Evolutionary conservation across 2,329 filamentous ascomycete species (phyloP), one percentile per base, ranked within the genome.

Genomic region (Diaporthe sp.): DNA sequence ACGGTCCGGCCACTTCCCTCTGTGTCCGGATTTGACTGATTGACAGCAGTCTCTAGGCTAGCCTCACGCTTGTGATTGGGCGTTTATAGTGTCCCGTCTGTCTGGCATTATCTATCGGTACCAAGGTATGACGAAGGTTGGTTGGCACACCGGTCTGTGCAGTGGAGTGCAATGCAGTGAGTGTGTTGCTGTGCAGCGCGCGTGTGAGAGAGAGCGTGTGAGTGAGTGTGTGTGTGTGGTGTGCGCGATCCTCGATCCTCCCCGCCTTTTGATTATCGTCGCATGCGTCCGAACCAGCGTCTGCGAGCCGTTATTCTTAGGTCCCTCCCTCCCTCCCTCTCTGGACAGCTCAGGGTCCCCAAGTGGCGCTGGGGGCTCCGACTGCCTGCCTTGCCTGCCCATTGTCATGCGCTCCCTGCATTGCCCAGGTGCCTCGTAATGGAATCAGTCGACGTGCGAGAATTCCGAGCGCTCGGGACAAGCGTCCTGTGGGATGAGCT

Each of bases 31-130:
- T 39, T 46, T 46, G 19, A 22, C 17, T 17, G 15, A 31, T 31
- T 46, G 62, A 53, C 62, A 68, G 44, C 44, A 31, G 13, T 19
- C 7, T 17, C 62, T 39, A 68, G n/a, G 46, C 31, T 34, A 13
- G 46, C 28, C 39, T 68, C 46, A 15, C 31, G 46, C 46, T 34
- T 15, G 31, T 53, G 65, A 68, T 68, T 68, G 65, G 65, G 46
- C 49, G 12, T 28, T 13, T 2, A 4, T 17, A 5, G 22, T 28
- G 65, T 68, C 46, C 65, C 65, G 65, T 6, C 46, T 39, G 31
- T 53, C 46, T 55, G 65, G 65, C 65, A 69, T 69, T 55, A 22
- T 69, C 46, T 55, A 42, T 69, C 65, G 49, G 65, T 69, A 69
- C 65, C 49, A 69, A 69, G 49, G 6, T 69, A 55, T 39, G 34